A percentile compares a stretch with the other conserved stretches of the same genome.
These are phyloP conservation scores for Saksenaea vasiformis DNA, from an alignment of 371 early-diverging fungal species.

Conservation along the genomic window DNA sequence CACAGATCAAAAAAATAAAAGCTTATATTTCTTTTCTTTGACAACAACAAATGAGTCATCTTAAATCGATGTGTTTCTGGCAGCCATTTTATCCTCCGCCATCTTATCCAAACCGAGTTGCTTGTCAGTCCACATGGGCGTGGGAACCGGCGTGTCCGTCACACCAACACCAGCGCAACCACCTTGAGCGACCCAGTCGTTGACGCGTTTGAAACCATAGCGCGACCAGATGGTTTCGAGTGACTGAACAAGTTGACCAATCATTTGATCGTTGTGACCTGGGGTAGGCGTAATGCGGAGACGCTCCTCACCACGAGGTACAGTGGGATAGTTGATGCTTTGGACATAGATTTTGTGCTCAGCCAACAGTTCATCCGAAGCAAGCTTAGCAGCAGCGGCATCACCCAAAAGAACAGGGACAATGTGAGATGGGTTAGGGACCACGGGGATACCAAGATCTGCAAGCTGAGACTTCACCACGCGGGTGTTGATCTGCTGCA, in stretches of 20 bases:
- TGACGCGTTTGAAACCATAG: constrained; percentile 79
- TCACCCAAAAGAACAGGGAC: constrained; percentile 97
- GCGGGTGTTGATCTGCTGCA: constrained; percentile 91
- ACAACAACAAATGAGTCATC: no score
- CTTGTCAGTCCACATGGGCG: constrained; percentile 67
- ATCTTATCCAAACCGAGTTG: constrained; percentile 50
- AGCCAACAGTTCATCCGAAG: constrained; percentile 88
- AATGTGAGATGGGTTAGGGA: constrained; percentile 98
- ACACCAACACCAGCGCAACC: constrained; percentile 89
- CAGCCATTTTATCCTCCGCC: constrained; percentile 15
- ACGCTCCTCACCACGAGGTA: constrained; percentile 93
- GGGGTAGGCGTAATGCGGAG: constrained; percentile 98
- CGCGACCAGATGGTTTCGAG: constrained; percentile 87
- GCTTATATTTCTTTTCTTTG: background rate
- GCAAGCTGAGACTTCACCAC: constrained; percentile 82
- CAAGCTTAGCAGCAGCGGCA: constrained; percentile 89
- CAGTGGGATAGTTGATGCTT: constrained; percentile 97
- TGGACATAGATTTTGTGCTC: constrained; percentile 96
- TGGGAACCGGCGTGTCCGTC: constrained; percentile 30
- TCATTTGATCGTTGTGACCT: constrained; percentile 83
- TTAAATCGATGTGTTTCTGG: constrained; percentile 1
- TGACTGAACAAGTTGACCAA: constrained; percentile 82
- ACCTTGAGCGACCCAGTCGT: constrained; percentile 85
- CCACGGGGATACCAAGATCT: constrained; percentile 89
- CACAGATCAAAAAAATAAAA: background rate